Conservation (phyloP, 306 rosid genomes). For the Notholithocarpus densiflorus region DNA sequence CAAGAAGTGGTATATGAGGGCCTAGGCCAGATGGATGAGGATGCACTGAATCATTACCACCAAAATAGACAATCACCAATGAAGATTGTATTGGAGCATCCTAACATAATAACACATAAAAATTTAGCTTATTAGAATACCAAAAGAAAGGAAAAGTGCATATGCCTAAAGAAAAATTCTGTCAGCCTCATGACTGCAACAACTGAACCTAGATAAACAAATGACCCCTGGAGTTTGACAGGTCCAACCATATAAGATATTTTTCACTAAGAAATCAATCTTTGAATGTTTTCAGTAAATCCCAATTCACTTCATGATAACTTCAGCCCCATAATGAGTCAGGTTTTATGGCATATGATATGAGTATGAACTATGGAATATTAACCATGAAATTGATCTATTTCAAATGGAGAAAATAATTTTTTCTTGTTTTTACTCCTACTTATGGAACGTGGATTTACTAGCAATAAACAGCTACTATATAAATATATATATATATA, state of each 20-base stretch:
- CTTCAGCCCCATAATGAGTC: background rate
- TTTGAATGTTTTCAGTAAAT: background rate
- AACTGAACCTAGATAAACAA: background rate
- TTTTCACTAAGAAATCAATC: background rate
- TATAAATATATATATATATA: too few species aligned
- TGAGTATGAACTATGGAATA: too few species aligned
- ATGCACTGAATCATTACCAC: conserved; percentile 71
- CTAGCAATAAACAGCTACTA: background rate
- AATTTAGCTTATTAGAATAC: background rate
- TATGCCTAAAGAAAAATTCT: too few species aligned
- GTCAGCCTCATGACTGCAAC: too few species aligned
- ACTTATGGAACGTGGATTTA: background rate
- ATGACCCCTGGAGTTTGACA: background rate
- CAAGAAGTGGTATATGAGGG: conserved; percentile 71
- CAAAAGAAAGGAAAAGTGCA: background rate
- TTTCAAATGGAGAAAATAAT: too few species aligned
- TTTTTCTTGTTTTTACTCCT: background rate
- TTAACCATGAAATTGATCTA: too few species aligned
- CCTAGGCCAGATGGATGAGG: conserved; percentile 58
- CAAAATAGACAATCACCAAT: conserved; percentile 77
- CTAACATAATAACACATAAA: conserved; percentile 27
- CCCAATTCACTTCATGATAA: background rate
- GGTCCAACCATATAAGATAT: background rate
- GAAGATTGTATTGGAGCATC: conserved; percentile 58
- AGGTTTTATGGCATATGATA: background rate